Base-by-base conservation (phyloP, 2,329 filamentous ascomycete genomes). In the Pestalotiopsis sp. region DNA sequence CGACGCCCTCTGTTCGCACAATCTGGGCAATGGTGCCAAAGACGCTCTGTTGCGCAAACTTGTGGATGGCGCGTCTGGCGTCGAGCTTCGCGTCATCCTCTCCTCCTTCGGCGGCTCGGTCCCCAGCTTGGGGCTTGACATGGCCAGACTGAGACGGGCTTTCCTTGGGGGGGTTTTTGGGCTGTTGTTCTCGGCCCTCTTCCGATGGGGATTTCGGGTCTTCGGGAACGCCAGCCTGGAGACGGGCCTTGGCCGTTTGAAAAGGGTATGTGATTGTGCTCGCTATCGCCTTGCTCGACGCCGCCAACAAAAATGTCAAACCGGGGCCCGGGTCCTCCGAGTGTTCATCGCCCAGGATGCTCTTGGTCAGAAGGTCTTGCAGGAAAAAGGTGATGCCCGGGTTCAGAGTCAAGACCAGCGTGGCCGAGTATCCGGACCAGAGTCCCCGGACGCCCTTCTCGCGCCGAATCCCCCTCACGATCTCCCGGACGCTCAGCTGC, bases 341-440 rank as follows among this genome's bases (percentile, higher is more conserved):
- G 67, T 78, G 70, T 76, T 82, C 73, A 83, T 86, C 52, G 84
- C 81, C 7, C 1, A 94, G 82, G 2, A 92, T 77, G 1, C 84
- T 76, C 65, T 88, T 85, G 72, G 91, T 90, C 23, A 96, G 82
- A 7, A 91, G 81, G 73, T 93, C 91, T 75, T 97, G 93, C 38
- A 97, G 83, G 73, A 95, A 90, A 77, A 97, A 95, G 0, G 95
- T 97, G 71, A 97, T 87, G 72, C 92, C 91, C 1, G 95, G 94
- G 75, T 97, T 97, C 36, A 97, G 84, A 0, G 94, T 95, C 64
- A 97, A 81, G 52, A 97, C 85, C 68, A 97, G 79, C 25, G 88
- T 91, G 2, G 94, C 93, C 23, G 92, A 93, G 78, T 97, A 97
- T 0, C 94, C 94, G 0, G 93, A 91, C 95, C 94, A 97, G 74